Evolutionary conservation across 129 eudicot species (phyloP), one percentile per base, ranked within the genome.

Genomic region (Erigeron canadensis): DNA sequence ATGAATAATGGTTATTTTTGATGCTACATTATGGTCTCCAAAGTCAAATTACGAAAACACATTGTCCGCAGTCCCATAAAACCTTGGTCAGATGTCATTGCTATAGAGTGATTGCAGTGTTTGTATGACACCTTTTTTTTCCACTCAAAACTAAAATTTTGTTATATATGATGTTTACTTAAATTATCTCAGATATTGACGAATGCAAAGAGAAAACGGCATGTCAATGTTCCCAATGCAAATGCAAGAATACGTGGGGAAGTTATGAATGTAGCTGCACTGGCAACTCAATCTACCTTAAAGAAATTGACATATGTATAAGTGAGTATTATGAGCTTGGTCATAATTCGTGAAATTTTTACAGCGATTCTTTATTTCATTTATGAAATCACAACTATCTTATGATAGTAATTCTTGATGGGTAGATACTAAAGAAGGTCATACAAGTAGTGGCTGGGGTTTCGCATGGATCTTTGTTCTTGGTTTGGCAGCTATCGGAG

Each of bases 181-280:
- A 55, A 5, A 60, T 19, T 70, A 10, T 66, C 15, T 51, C 50
- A 78, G 81, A 78, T 78, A 71, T 77, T 13, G 77, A 78, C 63
- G 81, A 78, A 78, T 78, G 77, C 72, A 78, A 78, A 63, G 81
- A 78, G 60, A 78, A 71, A 38, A 71, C 2, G 0, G 58, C 7
- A n/a, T 78, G 81, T 12, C 76, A 53, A 8, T 78, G 81, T 44
- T 23, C 67, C 19, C 47, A 71, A 13, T 78, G 81, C 81, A 78
- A 64, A 43, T 78, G 81, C 81, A 78, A 63, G 72, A 53, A 78
- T 63, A 71, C 81, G 53, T 91, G 91, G 91, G 97, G 97, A 54
- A 78, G 95, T 67, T 88, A 81, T 39, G 91, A 91, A 63, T 91
- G 97, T 82, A 82, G 90, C 39, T 91, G 97, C 79, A 79, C 65